Percentiles rank a stretch among this genome's conserved stretches.
These are phyloP conservation scores for Syzygium jambos DNA, from an alignment of 345 rosid genomes.

Conservation along the genomic window DNA sequence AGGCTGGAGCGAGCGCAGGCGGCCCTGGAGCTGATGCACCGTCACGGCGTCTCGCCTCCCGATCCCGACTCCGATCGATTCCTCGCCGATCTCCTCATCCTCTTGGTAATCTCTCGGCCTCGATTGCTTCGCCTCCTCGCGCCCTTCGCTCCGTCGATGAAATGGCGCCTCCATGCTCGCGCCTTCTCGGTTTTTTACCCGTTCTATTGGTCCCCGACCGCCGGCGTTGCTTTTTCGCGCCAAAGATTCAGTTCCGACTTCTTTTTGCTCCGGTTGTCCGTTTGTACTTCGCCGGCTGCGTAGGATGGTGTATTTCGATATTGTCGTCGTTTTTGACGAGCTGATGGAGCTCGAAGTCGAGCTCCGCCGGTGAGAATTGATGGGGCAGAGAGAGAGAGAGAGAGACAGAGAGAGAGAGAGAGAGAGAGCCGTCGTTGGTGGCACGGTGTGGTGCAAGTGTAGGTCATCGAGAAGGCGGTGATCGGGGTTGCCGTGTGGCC, in stretches of 20 bases:
- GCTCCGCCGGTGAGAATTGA: neutral
- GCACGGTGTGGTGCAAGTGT: neutral
- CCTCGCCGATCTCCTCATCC: constrained; percentile 47
- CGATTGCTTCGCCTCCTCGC: neutral
- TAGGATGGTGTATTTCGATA: neutral
- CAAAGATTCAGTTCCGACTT: neutral
- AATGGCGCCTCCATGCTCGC: neutral
- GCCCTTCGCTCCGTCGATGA: neutral
- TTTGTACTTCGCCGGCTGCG: neutral
- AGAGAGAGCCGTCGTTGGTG: neutral
- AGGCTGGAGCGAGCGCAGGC: constrained; percentile 60
- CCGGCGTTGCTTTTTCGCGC: neutral
- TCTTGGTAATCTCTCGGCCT: constrained; percentile 30
- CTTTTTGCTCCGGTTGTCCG: neutral
- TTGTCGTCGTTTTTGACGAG: neutral
- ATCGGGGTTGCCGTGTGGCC: neutral
- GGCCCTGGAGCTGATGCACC: constrained; percentile 35
- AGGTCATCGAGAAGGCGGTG: neutral
- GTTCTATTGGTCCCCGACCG: neutral
- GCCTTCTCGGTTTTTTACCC: neutral
- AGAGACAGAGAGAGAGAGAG: too few species aligned
- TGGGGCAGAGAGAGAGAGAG: neutral
- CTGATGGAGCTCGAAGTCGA: neutral
- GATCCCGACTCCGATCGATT: constrained; percentile 43
- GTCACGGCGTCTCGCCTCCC: constrained; percentile 21